These are phyloP conservation scores for Alternaria dauci DNA, from an alignment of 2,329 filamentous ascomycete genomes.

Conservation along the genomic window DNA sequence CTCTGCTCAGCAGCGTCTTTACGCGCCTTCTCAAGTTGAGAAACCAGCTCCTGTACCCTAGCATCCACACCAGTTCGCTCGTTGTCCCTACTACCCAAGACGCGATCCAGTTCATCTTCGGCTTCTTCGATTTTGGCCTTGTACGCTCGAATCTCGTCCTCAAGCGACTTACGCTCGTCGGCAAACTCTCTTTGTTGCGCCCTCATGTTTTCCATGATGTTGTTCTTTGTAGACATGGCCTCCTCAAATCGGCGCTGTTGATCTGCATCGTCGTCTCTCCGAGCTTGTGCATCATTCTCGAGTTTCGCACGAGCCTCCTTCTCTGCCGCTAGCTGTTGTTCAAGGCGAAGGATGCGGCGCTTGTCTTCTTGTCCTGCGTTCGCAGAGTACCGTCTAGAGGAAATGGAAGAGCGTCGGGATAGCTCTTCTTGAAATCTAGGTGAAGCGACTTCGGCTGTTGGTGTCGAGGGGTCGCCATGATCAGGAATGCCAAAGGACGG, in stretches of 20 bases:
- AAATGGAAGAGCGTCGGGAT: constrained; percentile 67
- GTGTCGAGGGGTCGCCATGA: constrained; percentile 48
- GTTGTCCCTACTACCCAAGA: constrained; percentile 83
- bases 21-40: constrained; percentile 72
- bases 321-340: constrained; percentile 79
- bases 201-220: constrained; percentile 94
- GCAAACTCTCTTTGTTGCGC: constrained; percentile 88
- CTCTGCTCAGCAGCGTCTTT: constrained; percentile 60
- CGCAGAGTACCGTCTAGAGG: constrained; percentile 68
- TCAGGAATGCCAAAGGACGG: constrained; percentile 46
- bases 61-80: constrained; percentile 76
- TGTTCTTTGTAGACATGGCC: constrained; percentile 88
- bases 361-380: constrained; percentile 69
- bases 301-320: constrained; percentile 71
- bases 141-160: constrained; percentile 78
- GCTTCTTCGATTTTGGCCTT: constrained; percentile 83
- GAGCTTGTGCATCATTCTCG: constrained; percentile 73
- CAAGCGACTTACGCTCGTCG: constrained; percentile 82
- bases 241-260: constrained; percentile 79
- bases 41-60: constrained; percentile 71
- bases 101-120: constrained; percentile 89
- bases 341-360: constrained; percentile 71
- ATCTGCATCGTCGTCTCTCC: constrained; percentile 64
- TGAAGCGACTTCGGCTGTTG: constrained; percentile 46
- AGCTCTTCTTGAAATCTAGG: constrained; percentile 54